phyloP scores from a whole-genome alignment of 2,329 filamentous ascomycete species.

The Fusarium tanahbumbuense region DNA sequence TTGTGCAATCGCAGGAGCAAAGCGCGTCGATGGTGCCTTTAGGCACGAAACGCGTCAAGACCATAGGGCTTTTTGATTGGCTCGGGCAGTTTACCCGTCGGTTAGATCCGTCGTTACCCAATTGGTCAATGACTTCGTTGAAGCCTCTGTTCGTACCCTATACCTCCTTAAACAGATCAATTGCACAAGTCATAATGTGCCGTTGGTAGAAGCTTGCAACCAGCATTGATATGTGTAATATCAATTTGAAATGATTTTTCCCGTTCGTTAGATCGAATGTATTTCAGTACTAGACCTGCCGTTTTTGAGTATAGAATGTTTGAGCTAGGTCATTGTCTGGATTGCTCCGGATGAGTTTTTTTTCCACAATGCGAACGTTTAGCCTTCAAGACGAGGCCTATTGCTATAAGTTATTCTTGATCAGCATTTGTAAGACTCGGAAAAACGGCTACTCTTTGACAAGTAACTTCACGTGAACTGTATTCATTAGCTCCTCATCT shows the following conservation, averaged over 20 bases:
- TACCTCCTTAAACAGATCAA: not conserved
- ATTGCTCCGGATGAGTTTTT: too few relatives aligned
- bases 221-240: not conserved
- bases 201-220: rapidly evolving
- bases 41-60: not conserved
- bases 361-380: rapidly evolving
- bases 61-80: not conserved
- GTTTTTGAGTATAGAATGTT: too few relatives aligned
- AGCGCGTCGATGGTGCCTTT: not conserved
- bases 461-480: not conserved
- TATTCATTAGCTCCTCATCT: not conserved
- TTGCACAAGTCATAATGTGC: not conserved
- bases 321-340: too few relatives aligned
- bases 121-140: rapidly evolving
- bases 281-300: too few relatives aligned
- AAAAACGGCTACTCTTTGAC: not conserved
- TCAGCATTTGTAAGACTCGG: not conserved
- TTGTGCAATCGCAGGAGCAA: too few relatives aligned
- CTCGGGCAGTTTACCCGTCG: not conserved
- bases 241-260: too few relatives aligned
- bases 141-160: not conserved
- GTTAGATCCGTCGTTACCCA: not conserved
- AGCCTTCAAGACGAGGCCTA: rapidly evolving
- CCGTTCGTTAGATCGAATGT: too few relatives aligned
- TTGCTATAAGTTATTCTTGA: not conserved